Conservation (phyloP, 2,329 filamentous ascomycete genomes). For the Diplodia seriata region DNA sequence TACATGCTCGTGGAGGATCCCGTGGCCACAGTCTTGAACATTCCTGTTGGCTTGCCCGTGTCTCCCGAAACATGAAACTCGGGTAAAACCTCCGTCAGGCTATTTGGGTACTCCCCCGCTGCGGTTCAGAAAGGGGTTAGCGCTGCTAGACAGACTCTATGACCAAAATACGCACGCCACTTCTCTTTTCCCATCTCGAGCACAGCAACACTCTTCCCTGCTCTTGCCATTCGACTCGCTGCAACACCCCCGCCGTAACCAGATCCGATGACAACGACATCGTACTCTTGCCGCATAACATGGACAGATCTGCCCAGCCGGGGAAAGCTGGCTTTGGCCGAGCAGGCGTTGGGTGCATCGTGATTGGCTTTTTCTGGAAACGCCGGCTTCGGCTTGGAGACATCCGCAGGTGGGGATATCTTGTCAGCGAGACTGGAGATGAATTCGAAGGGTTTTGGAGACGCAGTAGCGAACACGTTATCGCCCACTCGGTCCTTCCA, state of each 20-base stretch:
- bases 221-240: slow-evolving; percentile 68
- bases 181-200: slow-evolving; percentile 69
- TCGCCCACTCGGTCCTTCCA: neutral
- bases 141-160: neutral
- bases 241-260: slow-evolving; percentile 73
- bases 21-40: slow-evolving; percentile 53
- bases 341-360: neutral
- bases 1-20: slow-evolving; percentile 68
- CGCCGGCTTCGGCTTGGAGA: neutral
- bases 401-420: neutral
- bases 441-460: neutral
- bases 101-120: slow-evolving; percentile 66
- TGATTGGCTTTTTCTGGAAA: neutral
- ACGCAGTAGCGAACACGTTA: neutral
- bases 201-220: slow-evolving; percentile 66
- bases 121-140: neutral
- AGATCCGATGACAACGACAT: slow-evolving; percentile 71
- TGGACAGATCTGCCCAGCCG: slow-evolving; percentile 57
- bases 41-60: slow-evolving; percentile 54
- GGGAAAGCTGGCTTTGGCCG: neutral
- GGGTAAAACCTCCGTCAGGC: slow-evolving; percentile 54
- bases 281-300: slow-evolving; percentile 64
- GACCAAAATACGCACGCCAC: slow-evolving; percentile 55
- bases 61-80: slow-evolving; percentile 66
- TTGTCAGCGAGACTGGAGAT: neutral